Conservation (phyloP, 1,139 yeast genomes). For the Blastobotrys persicus region DNA sequence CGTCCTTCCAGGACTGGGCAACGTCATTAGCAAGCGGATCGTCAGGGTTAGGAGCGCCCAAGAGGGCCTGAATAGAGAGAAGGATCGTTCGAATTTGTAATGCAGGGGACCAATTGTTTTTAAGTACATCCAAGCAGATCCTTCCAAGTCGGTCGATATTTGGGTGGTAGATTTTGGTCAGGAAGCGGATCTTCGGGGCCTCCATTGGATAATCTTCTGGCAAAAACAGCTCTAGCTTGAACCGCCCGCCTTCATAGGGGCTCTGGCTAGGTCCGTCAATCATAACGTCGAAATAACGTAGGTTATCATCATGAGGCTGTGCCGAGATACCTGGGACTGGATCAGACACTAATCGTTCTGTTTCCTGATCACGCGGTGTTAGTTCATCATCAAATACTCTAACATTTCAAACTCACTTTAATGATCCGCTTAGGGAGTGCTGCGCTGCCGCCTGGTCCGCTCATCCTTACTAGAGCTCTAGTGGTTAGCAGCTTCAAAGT, state of each 20-base stretch:
- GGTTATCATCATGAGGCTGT: constrained; percentile 86
- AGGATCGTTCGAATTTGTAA: constrained; percentile 92
- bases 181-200: constrained; percentile 89
- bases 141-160: constrained; percentile 94
- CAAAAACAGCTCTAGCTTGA: constrained; percentile 70
- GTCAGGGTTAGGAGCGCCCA: constrained; percentile 97
- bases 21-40: constrained; percentile 98
- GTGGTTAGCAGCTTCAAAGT: no score
- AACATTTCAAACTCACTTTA: constrained; percentile 47
- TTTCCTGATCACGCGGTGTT: constrained; percentile 50
- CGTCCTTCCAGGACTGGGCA: constrained; percentile 92
- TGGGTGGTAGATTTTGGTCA: constrained; percentile 94
- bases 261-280: constrained; percentile 88
- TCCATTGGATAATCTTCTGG: constrained; percentile 94
- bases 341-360: constrained; percentile 85
- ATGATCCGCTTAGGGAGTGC: constrained; percentile 76
- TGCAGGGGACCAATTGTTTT: constrained; percentile 97
- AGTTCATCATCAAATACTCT: background rate
- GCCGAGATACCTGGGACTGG: constrained; percentile 98
- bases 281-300: constrained; percentile 84
- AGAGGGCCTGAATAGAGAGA: constrained; percentile 85
- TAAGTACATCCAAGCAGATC: constrained; percentile 90
- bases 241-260: constrained; percentile 78
- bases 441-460: constrained; percentile 1
- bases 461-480: background rate